Conservation (phyloP, 1,284 basidiomycete genomes). For the Moesziomyces globuligerus region DNA sequence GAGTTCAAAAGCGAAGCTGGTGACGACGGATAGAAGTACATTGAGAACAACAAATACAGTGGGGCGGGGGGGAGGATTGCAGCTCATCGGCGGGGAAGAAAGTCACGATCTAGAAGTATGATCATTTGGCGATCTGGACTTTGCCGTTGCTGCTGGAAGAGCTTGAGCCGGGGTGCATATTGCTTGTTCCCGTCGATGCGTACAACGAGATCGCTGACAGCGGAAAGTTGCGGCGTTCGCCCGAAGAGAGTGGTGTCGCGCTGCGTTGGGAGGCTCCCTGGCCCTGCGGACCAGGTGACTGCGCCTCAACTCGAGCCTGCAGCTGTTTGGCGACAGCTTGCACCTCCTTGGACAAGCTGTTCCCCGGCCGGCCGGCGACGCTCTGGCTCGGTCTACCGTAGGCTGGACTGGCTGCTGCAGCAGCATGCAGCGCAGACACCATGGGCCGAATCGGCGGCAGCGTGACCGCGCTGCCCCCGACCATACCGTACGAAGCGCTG, state of each 20-base stretch:
- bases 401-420: background rate
- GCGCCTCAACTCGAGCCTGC: constrained; percentile 44
- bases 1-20: background rate
- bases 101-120: no score
- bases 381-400: background rate
- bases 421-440: constrained; percentile 6
- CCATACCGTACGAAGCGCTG: constrained; percentile 3
- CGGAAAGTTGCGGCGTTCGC: constrained; percentile 35
- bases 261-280: constrained; percentile 9
- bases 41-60: constrained; percentile 15
- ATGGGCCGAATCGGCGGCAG: constrained; percentile 6
- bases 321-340: constrained; percentile 42
- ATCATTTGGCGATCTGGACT: constrained; percentile 22
- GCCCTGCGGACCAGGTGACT: constrained; percentile 22
- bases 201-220: constrained; percentile 44
- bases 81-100: background rate
- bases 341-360: constrained; percentile 39
- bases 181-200: constrained; percentile 27
- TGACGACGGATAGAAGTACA: background rate
- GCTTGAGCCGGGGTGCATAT: constrained; percentile 21
- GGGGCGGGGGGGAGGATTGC: background rate
- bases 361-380: constrained; percentile 5
- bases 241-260: constrained; percentile 12
- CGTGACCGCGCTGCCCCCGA: constrained; percentile 4
- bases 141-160: constrained; percentile 14